These are phyloP conservation scores for Lactarius deliciosus DNA, from an alignment of 768 basidiomycete genomes.

Conservation along the genomic window DNA sequence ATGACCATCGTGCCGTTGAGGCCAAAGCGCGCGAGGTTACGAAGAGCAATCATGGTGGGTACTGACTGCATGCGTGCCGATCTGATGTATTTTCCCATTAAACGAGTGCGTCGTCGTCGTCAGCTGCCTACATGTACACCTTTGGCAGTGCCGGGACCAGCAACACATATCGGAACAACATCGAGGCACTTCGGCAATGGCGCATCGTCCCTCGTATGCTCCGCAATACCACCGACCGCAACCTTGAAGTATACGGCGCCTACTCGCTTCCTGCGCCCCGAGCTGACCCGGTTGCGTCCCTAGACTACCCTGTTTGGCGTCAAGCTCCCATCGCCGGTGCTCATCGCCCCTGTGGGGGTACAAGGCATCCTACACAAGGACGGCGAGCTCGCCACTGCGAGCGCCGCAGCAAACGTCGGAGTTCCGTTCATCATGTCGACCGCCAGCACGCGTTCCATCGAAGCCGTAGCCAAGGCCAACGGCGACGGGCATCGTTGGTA, in stretches of 20 bases:
- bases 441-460: slow-evolving; percentile 68
- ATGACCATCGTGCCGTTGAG: slow-evolving; percentile 61
- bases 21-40: slow-evolving; percentile 62
- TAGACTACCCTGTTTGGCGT: slow-evolving; percentile 74
- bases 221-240: slow-evolving; percentile 54
- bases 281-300: neutral
- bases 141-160: slow-evolving; percentile 74
- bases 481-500: slow-evolving; percentile 72
- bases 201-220: slow-evolving; percentile 84
- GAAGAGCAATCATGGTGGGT: slow-evolving; percentile 55
- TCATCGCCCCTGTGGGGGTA: slow-evolving; percentile 69
- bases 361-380: slow-evolving; percentile 72
- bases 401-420: slow-evolving; percentile 58
- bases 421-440: slow-evolving; percentile 77
- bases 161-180: slow-evolving; percentile 67
- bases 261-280: neutral
- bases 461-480: slow-evolving; percentile 73
- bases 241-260: slow-evolving; percentile 49
- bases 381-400: slow-evolving; percentile 69
- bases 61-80: neutral
- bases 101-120: neutral
- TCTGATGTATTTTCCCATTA: neutral
- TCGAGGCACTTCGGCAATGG: slow-evolving; percentile 60
- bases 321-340: slow-evolving; percentile 56
- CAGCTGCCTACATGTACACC: slow-evolving; percentile 74